phyloP scores from a whole-genome alignment of 2,329 filamentous ascomycete genomes.

The Zarea fungicola region DNA sequence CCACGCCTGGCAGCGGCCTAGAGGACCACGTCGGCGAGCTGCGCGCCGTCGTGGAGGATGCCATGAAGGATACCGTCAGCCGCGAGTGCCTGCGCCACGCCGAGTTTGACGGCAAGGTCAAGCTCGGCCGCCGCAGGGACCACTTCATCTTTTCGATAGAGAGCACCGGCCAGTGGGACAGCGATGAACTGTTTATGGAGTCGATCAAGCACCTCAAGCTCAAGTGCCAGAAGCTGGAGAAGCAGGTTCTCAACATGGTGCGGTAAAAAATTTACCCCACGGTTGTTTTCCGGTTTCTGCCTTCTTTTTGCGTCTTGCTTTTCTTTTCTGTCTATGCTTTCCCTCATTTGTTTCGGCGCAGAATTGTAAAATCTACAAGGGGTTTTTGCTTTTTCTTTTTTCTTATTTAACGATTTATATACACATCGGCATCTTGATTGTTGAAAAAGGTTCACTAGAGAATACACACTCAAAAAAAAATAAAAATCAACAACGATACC shows the following conservation, averaged over 20 bases:
- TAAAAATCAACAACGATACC: conserved; percentile 7
- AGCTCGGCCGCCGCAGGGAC: conserved; percentile 81
- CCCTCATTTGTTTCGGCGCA: conserved; percentile 6
- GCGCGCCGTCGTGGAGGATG: conserved; percentile 81
- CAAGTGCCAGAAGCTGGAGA: conserved; percentile 72
- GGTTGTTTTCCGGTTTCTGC: conserved; percentile 18
- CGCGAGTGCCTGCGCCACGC: conserved; percentile 85
- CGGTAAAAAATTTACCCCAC: conserved; percentile 33
- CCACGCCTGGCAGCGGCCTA: conserved; percentile 57
- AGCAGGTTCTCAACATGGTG: conserved; percentile 63
- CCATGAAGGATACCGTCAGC: conserved; percentile 93
- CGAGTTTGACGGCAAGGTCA: conserved; percentile 94
- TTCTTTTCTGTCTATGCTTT: not conserved
- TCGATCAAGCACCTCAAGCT: conserved; percentile 77
- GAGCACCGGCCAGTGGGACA: conserved; percentile 91
- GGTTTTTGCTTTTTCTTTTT: not conserved
- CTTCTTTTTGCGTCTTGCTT: conserved; percentile 21
- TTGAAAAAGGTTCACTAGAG: not conserved
- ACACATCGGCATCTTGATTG: conserved; percentile 9
- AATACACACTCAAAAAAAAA: conserved; percentile 3
- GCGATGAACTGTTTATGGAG: conserved; percentile 89
- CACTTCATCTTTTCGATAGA: conserved; percentile 98
- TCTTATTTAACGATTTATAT: conserved; percentile 5
- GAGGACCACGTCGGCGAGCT: conserved; percentile 71
- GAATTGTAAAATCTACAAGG: conserved; percentile 10